Evolutionary conservation across 768 basidiomycete species (phyloP).

Genomic region (Gyrodon lividus): DNA sequence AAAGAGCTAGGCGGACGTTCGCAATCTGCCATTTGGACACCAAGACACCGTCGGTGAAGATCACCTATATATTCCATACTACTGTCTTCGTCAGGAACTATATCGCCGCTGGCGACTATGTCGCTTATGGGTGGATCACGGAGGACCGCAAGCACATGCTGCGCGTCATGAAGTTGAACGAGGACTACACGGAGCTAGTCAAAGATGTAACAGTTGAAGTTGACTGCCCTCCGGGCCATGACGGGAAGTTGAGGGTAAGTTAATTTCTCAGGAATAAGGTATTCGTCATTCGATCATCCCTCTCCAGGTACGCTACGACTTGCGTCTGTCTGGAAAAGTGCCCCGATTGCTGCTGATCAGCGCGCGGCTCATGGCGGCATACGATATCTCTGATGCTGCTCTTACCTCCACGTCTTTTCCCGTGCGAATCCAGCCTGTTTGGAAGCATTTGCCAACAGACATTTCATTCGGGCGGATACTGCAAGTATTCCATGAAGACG

Average conservation of each 20-base stretch:
- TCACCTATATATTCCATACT: slow-evolving; percentile 26
- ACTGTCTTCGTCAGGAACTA: slow-evolving; percentile 24
- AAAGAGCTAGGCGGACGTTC: slow-evolving; percentile 16
- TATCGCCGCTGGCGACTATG: slow-evolving; percentile 9
- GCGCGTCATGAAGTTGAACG: slow-evolving; percentile 11
- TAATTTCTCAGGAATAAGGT: neutral
- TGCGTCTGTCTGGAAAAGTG: slow-evolving; percentile 25
- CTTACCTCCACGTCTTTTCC: slow-evolving; percentile 11
- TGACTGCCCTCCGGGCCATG: slow-evolving; percentile 27
- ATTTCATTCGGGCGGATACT: slow-evolving; percentile 29
- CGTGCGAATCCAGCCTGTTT: slow-evolving; percentile 12
- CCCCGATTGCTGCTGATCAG: slow-evolving; percentile 25
- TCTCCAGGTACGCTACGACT: slow-evolving; percentile 28
- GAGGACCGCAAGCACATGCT: slow-evolving; percentile 6
- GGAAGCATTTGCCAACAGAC: slow-evolving; percentile 20
- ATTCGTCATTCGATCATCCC: neutral
- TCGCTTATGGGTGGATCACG: slow-evolving; percentile 7
- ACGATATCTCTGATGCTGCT: slow-evolving; percentile 23
- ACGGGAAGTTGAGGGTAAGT: slow-evolving; percentile 27
- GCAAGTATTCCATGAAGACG: slow-evolving; percentile 25
- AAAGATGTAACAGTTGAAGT: slow-evolving; percentile 26
- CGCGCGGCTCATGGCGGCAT: slow-evolving; percentile 30
- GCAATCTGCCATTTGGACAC: slow-evolving; percentile 29
- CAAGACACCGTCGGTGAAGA: slow-evolving; percentile 23
- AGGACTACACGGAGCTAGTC: slow-evolving; percentile 19